phyloP scores from a whole-genome alignment of 139 green algal genomes.

The Micractinium sp. region DNA sequence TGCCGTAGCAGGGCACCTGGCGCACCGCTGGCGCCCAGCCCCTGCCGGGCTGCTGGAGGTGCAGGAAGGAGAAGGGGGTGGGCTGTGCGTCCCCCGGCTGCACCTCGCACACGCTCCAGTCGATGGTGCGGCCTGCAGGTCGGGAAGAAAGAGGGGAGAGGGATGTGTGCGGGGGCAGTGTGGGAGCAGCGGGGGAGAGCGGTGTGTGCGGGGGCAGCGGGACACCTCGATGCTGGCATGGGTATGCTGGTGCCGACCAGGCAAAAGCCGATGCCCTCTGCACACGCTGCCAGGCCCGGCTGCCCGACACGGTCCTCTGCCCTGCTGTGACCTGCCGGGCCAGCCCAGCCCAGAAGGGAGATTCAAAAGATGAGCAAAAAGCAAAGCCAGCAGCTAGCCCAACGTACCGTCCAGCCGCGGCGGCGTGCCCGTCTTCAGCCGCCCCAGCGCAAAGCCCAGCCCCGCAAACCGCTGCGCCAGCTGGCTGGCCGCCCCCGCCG shows the following conservation, averaged over 20 bases:
- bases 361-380: not conserved
- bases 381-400: not conserved
- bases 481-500: slow-evolving; percentile 36
- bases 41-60: slow-evolving; percentile 44
- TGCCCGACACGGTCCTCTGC: not conserved
- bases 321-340: not conserved
- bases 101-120: slow-evolving; percentile 49
- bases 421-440: slow-evolving; percentile 70
- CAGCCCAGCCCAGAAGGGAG: not conserved
- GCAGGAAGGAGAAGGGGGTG: slow-evolving; percentile 61
- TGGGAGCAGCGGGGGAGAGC: not conserved
- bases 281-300: not conserved
- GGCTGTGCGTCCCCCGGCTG: slow-evolving; percentile 54
- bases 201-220: not conserved
- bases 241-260: too few relatives aligned
- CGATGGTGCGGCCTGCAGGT: slow-evolving; percentile 50
- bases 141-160: not conserved
- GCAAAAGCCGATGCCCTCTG: not conserved
- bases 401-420: slow-evolving; percentile 53
- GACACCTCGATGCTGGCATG: not conserved
- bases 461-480: slow-evolving; percentile 46
- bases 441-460: slow-evolving; percentile 48
- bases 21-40: slow-evolving; percentile 40
- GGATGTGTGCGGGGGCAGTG: not conserved
- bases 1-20: slow-evolving; percentile 53